Evolutionary conservation across 169 alveolate species (phyloP).

Genomic region (Cryptosporidium ryanae): DNA sequence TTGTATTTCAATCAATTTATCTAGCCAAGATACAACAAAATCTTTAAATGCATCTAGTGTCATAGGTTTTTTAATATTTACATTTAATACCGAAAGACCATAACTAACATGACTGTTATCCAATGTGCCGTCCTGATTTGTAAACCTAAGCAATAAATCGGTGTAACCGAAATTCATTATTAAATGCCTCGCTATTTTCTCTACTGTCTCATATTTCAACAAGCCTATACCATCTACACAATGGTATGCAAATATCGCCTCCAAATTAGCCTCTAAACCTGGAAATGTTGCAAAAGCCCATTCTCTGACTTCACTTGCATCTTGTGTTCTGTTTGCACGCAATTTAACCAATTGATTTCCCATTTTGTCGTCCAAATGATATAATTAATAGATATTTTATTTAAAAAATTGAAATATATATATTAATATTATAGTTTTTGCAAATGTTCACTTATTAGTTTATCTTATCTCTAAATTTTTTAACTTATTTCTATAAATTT

Average conservation of each 20-base stretch:
- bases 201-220: conserved; percentile 44
- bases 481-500: neutral
- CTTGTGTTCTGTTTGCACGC: conserved; percentile 66
- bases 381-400: neutral
- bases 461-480: neutral
- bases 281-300: conserved; percentile 75
- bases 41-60: conserved; percentile 58
- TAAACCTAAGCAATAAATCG: conserved; percentile 44
- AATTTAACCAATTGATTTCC: conserved; percentile 70
- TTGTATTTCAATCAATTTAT: conserved; percentile 53
- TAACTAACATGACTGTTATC: conserved; percentile 47
- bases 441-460: neutral
- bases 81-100: conserved; percentile 38
- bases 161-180: conserved; percentile 72
- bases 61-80: conserved; percentile 53
- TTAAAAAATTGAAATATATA: neutral
- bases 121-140: conserved; percentile 38
- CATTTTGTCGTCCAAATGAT: conserved; percentile 16
- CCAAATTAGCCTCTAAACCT: conserved; percentile 61
- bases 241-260: conserved; percentile 69
- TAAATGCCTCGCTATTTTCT: conserved; percentile 53
- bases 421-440: neutral
- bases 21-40: conserved; percentile 69
- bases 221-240: conserved; percentile 60
- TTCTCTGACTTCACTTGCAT: conserved; percentile 69